These are phyloP conservation scores for Angomonas deanei DNA, from an alignment of 208 protist genomes.

Conservation along the genomic window DNA sequence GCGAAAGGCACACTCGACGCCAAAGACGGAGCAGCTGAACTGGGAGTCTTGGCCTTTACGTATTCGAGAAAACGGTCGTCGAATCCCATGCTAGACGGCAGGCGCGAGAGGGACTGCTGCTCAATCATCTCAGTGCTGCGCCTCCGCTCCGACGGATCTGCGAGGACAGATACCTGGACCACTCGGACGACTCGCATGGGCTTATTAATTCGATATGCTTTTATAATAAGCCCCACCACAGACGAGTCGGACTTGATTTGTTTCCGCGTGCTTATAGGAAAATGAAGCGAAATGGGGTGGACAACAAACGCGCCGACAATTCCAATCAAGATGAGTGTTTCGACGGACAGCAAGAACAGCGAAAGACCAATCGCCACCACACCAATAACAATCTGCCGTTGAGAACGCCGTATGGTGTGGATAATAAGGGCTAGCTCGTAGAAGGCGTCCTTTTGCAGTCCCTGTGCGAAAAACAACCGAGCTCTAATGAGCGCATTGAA, in stretches of 20 bases:
- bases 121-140: background rate
- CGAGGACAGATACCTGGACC: constrained; percentile 17
- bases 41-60: background rate
- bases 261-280: constrained; percentile 12
- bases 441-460: constrained; percentile 74
- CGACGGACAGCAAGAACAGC: constrained; percentile 38
- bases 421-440: constrained; percentile 66
- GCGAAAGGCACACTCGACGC: background rate
- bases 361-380: constrained; percentile 14
- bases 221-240: constrained; percentile 8
- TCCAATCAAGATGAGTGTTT: constrained; percentile 31
- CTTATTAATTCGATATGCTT: constrained; percentile 12
- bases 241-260: background rate
- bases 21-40: background rate
- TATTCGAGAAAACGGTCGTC: background rate
- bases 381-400: constrained; percentile 20
- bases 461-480: constrained; percentile 69
- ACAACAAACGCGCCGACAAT: constrained; percentile 34
- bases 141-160: too few species aligned
- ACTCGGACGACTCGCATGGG: constrained; percentile 36
- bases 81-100: background rate
- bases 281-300: constrained; percentile 44
- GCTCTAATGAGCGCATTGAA: constrained; percentile 74
- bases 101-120: background rate
- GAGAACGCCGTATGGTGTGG: constrained; percentile 29